Base-by-base conservation (phyloP, 176 grass and related monocot genomes). In the Melocanna baccifera region DNA sequence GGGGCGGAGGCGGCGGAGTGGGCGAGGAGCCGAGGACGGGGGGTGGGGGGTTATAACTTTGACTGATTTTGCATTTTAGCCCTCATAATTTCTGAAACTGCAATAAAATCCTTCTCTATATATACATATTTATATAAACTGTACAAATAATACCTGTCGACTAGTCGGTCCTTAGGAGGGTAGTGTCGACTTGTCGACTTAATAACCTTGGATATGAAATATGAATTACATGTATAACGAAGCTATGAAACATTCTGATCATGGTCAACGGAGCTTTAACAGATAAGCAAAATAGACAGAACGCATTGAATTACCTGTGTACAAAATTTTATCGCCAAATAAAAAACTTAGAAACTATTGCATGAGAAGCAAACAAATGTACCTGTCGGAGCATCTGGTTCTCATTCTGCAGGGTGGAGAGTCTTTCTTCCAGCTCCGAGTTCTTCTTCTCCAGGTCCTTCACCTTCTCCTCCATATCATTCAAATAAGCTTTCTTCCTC, bases 371-470 rank as follows among this genome's bases (percentile, higher is more conserved):
- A 45, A 36, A 78, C 4, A 5, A 90, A 34, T 61, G 25, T 86
- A 93, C 93, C 87, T 97, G 94, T 61, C 94, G 81, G 25, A 97
- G 91, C 94, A 97, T 97, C 85, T 92, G 87, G 86, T 94, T 97
- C 85, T 97, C 94, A 47, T 97, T 97, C 59, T 97, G 94, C 46
- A 94, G 88, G 22, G 91, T 91, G 69, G 94, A 94, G 13, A 92
- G 47, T 63, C 80, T 92, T 79, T 97, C 94, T 47, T 97, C 89
- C 80, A 94, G 69, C 83, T 90, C 94, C 0, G 85, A 94, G 55
- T 97, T 97, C 45, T 92, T 97, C 69, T 83, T 84, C 85, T 97
- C 94, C 62, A 97, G 65, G 9, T 94, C 87, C 62, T 90, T 94
- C 42, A 94, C 91, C 67, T 87, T 91, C 32, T 78, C 87, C 80